phyloP scores from a whole-genome alignment of 2,329 filamentous ascomycete genomes.

The Triangularia verruculosa region DNA sequence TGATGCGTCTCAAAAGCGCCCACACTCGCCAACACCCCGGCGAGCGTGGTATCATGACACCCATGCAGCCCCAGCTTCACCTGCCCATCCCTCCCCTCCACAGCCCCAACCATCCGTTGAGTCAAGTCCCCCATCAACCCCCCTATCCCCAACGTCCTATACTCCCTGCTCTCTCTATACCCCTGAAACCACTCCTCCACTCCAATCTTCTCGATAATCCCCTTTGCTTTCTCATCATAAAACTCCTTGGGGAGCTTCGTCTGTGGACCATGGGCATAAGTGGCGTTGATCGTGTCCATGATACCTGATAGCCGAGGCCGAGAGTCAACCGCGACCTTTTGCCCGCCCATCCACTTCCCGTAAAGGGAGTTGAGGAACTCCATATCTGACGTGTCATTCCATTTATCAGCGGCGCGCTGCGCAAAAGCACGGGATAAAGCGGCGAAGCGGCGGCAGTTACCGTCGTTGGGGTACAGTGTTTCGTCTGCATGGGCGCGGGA shows the following conservation, averaged over 20 bases:
- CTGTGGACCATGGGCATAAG: conserved; percentile 74
- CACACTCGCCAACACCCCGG: conserved; percentile 70
- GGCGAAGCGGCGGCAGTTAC: conserved; percentile 69
- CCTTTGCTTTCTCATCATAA: conserved; percentile 71
- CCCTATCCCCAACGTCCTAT: conserved; percentile 85
- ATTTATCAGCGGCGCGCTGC: conserved; percentile 65
- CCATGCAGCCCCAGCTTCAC: conserved; percentile 78
- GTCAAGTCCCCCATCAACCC: conserved; percentile 80
- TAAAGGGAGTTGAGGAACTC: conserved; percentile 73
- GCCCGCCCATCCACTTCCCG: conserved; percentile 80
- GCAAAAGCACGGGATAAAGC: conserved; percentile 69
- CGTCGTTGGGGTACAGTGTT: conserved; percentile 77
- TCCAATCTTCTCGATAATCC: conserved; percentile 69
- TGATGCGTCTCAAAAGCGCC: conserved; percentile 69
- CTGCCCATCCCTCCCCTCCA: conserved; percentile 49
- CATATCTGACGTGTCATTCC: conserved; percentile 79
- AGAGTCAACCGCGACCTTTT: conserved; percentile 75
- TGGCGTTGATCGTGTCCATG: conserved; percentile 91
- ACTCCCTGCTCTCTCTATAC: conserved; percentile 80
- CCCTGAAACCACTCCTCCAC: conserved; percentile 93
- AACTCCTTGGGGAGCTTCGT: conserved; percentile 82
- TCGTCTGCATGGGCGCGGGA: conserved; percentile 65
- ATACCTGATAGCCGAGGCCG: conserved; percentile 83
- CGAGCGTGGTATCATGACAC: conserved; percentile 92
- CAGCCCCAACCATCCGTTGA: conserved; percentile 66